phyloP scores from a whole-genome alignment of 208 protist species.

The Lotmaria passim region DNA sequence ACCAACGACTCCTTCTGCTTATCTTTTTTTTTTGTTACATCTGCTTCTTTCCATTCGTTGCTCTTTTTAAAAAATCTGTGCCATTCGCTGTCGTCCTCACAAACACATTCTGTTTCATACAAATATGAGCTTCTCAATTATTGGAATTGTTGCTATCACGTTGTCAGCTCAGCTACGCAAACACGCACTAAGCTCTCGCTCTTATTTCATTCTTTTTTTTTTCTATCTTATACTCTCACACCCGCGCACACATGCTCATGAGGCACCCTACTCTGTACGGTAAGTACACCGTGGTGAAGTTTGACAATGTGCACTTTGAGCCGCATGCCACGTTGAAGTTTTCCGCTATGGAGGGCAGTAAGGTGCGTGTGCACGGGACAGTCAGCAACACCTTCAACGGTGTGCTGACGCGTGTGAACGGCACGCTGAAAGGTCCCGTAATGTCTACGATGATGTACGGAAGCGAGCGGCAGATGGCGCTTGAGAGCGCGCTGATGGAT shows the following conservation, averaged over 20 bases:
- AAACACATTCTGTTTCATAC: no score
- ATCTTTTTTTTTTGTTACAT: background rate
- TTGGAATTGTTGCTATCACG: no score
- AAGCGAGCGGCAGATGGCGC: conserved; percentile 21
- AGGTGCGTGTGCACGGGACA: conserved; percentile 15
- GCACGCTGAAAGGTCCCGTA: conserved; percentile 41
- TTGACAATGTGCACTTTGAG: conserved; percentile 30
- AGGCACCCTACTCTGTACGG: conserved; percentile 33
- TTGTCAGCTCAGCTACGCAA: no score
- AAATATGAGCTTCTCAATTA: no score
- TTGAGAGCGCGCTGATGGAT: conserved; percentile 38
- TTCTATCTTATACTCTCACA: conserved; percentile 3
- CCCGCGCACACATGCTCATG: background rate
- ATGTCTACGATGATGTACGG: conserved; percentile 55
- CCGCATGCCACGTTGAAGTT: conserved; percentile 22
- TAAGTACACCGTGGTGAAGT: conserved; percentile 33
- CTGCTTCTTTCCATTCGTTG: no score
- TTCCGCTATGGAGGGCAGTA: conserved; percentile 4
- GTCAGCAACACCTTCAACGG: conserved; percentile 54
- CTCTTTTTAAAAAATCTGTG: no score
- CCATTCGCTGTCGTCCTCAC: no score
- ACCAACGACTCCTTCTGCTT: background rate
- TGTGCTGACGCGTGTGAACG: conserved; percentile 23
- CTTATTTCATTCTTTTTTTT: conserved; percentile 1
- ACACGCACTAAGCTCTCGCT: background rate